These are phyloP conservation scores for Gigaspora rosea DNA, from an alignment of 192 early-diverging fungal genomes.

Conservation along the genomic window DNA sequence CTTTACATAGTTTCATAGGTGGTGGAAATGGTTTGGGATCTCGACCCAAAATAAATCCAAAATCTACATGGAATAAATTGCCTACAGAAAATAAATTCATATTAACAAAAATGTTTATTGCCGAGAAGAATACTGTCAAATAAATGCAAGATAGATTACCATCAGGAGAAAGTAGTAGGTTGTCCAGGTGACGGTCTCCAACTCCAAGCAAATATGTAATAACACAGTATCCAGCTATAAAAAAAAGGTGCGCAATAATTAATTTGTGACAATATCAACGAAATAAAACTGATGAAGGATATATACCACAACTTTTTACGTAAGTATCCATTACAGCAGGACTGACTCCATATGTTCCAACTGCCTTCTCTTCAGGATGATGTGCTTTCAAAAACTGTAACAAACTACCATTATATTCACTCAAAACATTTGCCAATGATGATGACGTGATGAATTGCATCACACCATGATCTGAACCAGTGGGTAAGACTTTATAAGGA, in stretches of 20 bases:
- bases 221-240: conserved; percentile 93
- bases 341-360: conserved; percentile 66
- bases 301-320: conserved; percentile 87
- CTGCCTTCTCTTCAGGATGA: conserved; percentile 64
- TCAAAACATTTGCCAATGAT: conserved; percentile 85
- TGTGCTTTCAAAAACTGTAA: conserved; percentile 75
- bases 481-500: conserved; percentile 95
- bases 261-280: too few relatives aligned
- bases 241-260: neutral
- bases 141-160: conserved; percentile 49
- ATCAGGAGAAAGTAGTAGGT: conserved; percentile 83
- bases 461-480: conserved; percentile 92
- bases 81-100: conserved; percentile 45
- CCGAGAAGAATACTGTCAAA: neutral
- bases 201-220: conserved; percentile 98
- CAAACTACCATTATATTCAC: conserved; percentile 84
- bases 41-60: conserved; percentile 97
- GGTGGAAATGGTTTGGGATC: conserved; percentile 99
- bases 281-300: too few relatives aligned
- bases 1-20: conserved; percentile 99
- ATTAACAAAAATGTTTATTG: neutral
- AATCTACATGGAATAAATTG: conserved; percentile 96
- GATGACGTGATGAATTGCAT: conserved; percentile 93
- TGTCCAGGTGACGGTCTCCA: conserved; percentile 98
- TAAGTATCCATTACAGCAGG: conserved; percentile 91